Base-by-base conservation (phyloP, 2,329 filamentous ascomycete genomes). In the Ceratocystis albifundus region DNA sequence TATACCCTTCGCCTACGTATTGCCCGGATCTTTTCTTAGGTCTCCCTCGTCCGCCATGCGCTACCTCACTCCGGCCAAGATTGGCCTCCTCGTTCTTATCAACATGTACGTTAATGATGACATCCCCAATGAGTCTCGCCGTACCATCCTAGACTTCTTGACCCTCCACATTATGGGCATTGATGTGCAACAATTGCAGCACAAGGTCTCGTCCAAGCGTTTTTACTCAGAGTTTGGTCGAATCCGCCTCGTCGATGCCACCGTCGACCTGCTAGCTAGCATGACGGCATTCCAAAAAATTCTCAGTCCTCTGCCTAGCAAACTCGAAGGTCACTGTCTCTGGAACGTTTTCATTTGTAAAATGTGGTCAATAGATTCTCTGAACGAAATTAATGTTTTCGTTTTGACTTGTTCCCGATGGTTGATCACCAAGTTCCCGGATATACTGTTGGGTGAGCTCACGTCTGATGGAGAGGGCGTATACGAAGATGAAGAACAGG, bases 11-110 rank as follows among this genome's bases (percentile, higher is more conserved):
- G 0, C 8, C 32, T 36, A 36, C 32, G 15, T 20, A 7, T 22
- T 7, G 22, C 7, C 17, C 17, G 4, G n/a, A n/a, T n/a, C 46
- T 22, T 50, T 6, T 28, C 30, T 25, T n/a, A 44, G n/a, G 6
- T 10, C 4, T 53, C 20, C n/a, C 20, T 53, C 46, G 12, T 10
- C 12, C 64, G 95, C 93, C 87, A 83, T 87, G 71, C 88, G 88
- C 67, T 96, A 88, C 75, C 81, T 97, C 59, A 96, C 89, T n/a
- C 89, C 93, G 12, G 87, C 90, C 70, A 96, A 94, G 74, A 83
- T 97, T 70, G 87, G 88, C 72, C 81, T 96, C 28, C 82, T 97
- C 66, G 84, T 85, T 65, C 82, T 99, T 65, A 82, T 94, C 64
- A 84, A 90, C 71, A 80, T 96, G 65, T 97, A 99, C 75, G 84